phyloP scores from a whole-genome alignment of 192 early-diverging fungal genomes.

The Dissophora ornata region DNA sequence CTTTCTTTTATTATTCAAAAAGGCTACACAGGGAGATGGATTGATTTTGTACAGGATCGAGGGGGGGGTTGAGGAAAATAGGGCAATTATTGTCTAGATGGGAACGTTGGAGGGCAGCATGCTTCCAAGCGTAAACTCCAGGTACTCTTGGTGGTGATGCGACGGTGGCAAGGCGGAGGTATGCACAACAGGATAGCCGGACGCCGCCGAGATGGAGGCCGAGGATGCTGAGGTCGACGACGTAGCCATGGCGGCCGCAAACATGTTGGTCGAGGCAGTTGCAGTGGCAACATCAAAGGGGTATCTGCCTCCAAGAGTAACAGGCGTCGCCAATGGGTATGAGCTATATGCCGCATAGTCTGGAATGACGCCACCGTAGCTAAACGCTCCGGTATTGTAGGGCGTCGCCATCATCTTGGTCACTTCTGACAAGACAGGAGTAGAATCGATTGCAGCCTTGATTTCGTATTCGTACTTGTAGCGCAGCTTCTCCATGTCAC shows the following conservation, averaged over 20 bases:
- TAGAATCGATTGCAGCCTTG: constrained; percentile 51
- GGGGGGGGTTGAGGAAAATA: too few species aligned
- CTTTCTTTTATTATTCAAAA: too few species aligned
- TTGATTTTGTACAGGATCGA: too few species aligned
- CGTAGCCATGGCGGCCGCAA: constrained; percentile 18
- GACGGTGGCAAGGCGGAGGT: constrained; percentile 46
- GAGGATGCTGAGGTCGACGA: constrained; percentile 10
- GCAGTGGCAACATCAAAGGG: constrained; percentile 23
- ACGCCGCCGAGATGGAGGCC: constrained; percentile 2
- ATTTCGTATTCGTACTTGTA: constrained; percentile 56
- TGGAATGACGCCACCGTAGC: constrained; percentile 19
- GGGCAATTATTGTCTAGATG: constrained; percentile 11
- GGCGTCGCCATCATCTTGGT: constrained; percentile 39
- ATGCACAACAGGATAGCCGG: constrained; percentile 41
- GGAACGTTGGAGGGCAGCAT: constrained; percentile 29
- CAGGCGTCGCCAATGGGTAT: constrained; percentile 37
- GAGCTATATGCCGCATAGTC: constrained; percentile 33
- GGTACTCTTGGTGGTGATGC: constrained; percentile 51
- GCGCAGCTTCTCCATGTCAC: constrained; percentile 49
- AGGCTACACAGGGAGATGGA: neutral
- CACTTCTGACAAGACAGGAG: constrained; percentile 42
- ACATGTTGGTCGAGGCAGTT: constrained; percentile 6
- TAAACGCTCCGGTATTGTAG: constrained; percentile 30
- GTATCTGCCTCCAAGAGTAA: constrained; percentile 21
- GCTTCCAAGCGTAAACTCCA: constrained; percentile 41